Percentiles rank a stretch among this genome's conserved stretches.
These are phyloP conservation scores for Scleromitrula shiraiana DNA, from an alignment of 2,329 filamentous ascomycete species.

Conservation along the genomic window DNA sequence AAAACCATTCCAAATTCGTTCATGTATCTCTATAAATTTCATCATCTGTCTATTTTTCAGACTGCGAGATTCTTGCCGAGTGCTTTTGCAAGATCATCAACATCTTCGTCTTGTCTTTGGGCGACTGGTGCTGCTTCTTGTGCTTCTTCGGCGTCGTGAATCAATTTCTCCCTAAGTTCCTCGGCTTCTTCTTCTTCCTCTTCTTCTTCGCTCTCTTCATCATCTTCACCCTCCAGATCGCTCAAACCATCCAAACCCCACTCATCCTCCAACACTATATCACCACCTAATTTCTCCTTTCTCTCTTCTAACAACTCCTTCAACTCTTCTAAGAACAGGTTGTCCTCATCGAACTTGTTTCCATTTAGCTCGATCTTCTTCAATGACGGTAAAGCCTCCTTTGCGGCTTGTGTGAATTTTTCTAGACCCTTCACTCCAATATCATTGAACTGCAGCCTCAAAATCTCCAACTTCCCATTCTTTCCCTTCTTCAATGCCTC, in stretches of 20 bases:
- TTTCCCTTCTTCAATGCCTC: slow-evolving; percentile 64
- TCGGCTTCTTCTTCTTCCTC: slow-evolving; percentile 49
- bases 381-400: slow-evolving; percentile 62
- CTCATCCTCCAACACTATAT: slow-evolving; percentile 63
- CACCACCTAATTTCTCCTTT: slow-evolving; percentile 64
- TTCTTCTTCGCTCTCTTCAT: slow-evolving; percentile 61
- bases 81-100: slow-evolving; percentile 71
- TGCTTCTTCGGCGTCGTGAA: slow-evolving; percentile 62
- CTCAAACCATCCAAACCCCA: slow-evolving; percentile 83
- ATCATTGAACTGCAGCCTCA: slow-evolving; percentile 91
- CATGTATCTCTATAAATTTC: not conserved
- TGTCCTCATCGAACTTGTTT: slow-evolving; percentile 88
- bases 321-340: slow-evolving; percentile 60
- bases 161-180: slow-evolving; percentile 59
- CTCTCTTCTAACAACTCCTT: slow-evolving; percentile 66
- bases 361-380: slow-evolving; percentile 90
- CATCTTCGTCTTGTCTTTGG: slow-evolving; percentile 63
- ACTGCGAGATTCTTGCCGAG: slow-evolving; percentile 33
- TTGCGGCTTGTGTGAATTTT: slow-evolving; percentile 60
- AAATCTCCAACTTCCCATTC: slow-evolving; percentile 70
- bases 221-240: slow-evolving; percentile 68
- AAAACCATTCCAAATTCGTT: slow-evolving; percentile 7
- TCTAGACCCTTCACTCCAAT: slow-evolving; percentile 72
- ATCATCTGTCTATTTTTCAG: not conserved
- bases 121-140: slow-evolving; percentile 63